Evolutionary conservation across 2,329 filamentous ascomycete genomes (phyloP).

Genomic region (Cladosporium sp.): DNA sequence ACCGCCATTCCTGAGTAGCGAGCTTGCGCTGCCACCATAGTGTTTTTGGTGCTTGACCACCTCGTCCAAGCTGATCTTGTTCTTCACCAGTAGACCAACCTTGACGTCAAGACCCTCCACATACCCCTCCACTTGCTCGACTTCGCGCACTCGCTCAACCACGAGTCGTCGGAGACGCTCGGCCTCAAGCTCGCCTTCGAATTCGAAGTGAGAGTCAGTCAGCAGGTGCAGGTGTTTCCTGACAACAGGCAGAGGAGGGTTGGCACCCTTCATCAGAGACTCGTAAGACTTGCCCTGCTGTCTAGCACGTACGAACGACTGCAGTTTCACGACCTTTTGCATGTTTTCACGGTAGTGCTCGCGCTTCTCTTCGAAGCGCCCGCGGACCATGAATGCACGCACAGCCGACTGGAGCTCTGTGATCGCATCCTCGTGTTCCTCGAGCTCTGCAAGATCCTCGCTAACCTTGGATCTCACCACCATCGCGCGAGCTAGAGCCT

Average conservation of each 20-base stretch:
- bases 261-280: slow-evolving; percentile 91
- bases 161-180: slow-evolving; percentile 92
- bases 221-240: slow-evolving; percentile 97
- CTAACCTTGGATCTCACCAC: slow-evolving; percentile 71
- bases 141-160: slow-evolving; percentile 93
- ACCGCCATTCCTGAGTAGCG: slow-evolving; percentile 28
- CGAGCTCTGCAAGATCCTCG: slow-evolving; percentile 68
- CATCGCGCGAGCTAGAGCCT: slow-evolving; percentile 74
- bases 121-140: slow-evolving; percentile 95
- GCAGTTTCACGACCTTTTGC: slow-evolving; percentile 97
- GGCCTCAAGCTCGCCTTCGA: slow-evolving; percentile 97
- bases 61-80: slow-evolving; percentile 98
- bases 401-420: slow-evolving; percentile 70
- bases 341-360: slow-evolving; percentile 93
- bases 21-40: slow-evolving; percentile 63
- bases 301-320: slow-evolving; percentile 91
- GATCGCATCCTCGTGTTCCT: slow-evolving; percentile 76
- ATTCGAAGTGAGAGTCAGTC: slow-evolving; percentile 98
- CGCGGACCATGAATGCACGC: slow-evolving; percentile 69
- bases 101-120: slow-evolving; percentile 99
- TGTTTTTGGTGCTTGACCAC: slow-evolving; percentile 96
- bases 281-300: slow-evolving; percentile 98
- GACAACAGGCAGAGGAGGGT: slow-evolving; percentile 91
- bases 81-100: slow-evolving; percentile 95
- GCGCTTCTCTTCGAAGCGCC: slow-evolving; percentile 76